Conservation (phyloP, 2,329 filamentous ascomycete genomes). For the Claviceps digitariae region DNA sequence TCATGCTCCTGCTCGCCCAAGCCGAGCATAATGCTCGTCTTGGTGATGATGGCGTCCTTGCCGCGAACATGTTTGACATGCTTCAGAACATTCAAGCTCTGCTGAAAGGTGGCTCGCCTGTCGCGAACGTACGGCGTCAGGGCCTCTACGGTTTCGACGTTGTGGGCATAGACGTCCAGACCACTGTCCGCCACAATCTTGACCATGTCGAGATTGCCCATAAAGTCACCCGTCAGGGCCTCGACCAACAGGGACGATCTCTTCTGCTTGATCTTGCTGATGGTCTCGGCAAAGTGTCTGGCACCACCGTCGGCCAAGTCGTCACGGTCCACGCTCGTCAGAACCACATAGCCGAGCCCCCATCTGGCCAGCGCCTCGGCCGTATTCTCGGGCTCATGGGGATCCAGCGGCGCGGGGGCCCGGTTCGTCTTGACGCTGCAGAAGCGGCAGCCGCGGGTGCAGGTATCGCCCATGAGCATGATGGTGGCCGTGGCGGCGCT, state of each 20-base stretch:
- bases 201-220: conserved; percentile 78
- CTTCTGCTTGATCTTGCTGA: conserved; percentile 84
- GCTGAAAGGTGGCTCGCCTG: conserved; percentile 75
- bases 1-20: conserved; percentile 85
- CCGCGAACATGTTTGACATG: conserved; percentile 65
- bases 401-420: conserved; percentile 65
- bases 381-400: conserved; percentile 92
- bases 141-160: conserved; percentile 87
- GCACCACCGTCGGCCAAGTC: conserved; percentile 84
- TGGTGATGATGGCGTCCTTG: conserved; percentile 71
- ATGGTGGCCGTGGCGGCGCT: conserved; percentile 90
- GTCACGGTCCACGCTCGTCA: conserved; percentile 89
- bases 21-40: conserved; percentile 95
- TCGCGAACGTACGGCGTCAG: conserved; percentile 85
- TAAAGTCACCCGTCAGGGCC: conserved; percentile 77
- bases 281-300: conserved; percentile 82
- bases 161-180: conserved; percentile 93
- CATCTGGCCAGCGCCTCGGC: conserved; percentile 85
- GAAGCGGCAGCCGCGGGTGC: conserved; percentile 90
- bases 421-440: conserved; percentile 90
- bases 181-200: conserved; percentile 72
- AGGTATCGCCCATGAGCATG: conserved; percentile 99
- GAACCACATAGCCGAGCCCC: conserved; percentile 90
- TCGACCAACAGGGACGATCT: conserved; percentile 66
- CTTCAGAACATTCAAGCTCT: conserved; percentile 66